phyloP scores from a whole-genome alignment of 1,284 basidiomycete species.

The Ganoderma leucocontextum region DNA sequence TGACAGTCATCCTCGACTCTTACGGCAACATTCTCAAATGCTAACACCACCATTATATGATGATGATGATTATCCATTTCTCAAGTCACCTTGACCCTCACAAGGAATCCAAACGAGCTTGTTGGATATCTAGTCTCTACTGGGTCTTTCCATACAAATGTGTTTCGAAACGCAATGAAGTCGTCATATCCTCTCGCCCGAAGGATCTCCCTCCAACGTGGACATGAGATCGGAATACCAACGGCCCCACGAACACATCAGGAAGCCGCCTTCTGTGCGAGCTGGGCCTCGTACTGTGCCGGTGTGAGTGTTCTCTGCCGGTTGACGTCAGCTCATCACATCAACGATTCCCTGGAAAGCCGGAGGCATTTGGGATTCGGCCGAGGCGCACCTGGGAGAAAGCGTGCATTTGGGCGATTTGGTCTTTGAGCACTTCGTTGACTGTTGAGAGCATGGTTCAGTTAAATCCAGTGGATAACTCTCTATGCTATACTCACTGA shows the following conservation, averaged over 20 bases:
- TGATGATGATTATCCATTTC: too few species aligned
- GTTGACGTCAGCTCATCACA: not conserved
- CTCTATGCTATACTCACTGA: slow-evolving; percentile 52
- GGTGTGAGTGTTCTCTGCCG: slow-evolving; percentile 79
- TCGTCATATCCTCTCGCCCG: not conserved
- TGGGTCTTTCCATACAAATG: not conserved
- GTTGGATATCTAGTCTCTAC: not conserved
- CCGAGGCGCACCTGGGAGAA: slow-evolving; percentile 75
- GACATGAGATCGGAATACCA: not conserved
- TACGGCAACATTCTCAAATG: not conserved
- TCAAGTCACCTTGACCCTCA: not conserved
- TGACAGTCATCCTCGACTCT: not conserved
- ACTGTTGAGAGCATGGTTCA: slow-evolving; percentile 51
- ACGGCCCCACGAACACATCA: not conserved
- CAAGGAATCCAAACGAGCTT: not conserved
- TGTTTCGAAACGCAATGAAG: not conserved
- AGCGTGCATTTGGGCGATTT: slow-evolving; percentile 83
- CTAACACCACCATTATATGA: too few species aligned
- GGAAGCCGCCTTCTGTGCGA: slow-evolving; percentile 48
- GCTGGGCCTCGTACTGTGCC: slow-evolving; percentile 66
- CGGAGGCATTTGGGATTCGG: not conserved
- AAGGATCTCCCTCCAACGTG: not conserved
- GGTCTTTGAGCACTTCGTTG: slow-evolving; percentile 74
- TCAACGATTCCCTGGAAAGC: not conserved
- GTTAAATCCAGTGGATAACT: not conserved